Percentiles rank a stretch among this genome's conserved stretches.
phyloP scores from a whole-genome alignment of 108 stramenopile genomes.

The Cyclotella kingstonii region DNA sequence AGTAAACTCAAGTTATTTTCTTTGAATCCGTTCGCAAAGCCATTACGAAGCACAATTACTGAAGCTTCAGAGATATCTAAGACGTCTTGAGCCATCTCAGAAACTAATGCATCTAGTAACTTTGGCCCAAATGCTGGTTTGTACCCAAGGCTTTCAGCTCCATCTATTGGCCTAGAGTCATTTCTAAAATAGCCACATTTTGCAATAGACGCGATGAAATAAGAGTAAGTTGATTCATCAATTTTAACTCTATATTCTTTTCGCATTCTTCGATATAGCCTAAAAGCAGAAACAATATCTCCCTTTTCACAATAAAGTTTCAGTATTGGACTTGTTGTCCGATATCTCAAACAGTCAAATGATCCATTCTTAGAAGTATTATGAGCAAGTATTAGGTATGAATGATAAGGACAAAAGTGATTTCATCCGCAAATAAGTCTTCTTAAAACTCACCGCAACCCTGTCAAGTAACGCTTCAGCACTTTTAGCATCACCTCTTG shows the following conservation, averaged over 20 bases:
- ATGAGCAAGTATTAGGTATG: background rate
- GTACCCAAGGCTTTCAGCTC: constrained; percentile 43
- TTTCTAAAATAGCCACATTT: constrained; percentile 35
- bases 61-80: constrained; percentile 47
- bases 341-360: constrained; percentile 29
- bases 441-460: constrained; percentile 38
- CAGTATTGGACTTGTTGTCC: constrained; percentile 46
- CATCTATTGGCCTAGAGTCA: constrained; percentile 32
- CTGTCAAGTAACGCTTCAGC: constrained; percentile 69
- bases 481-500: constrained; percentile 54
- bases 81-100: constrained; percentile 51
- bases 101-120: constrained; percentile 30
- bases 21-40: constrained; percentile 39
- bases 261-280: constrained; percentile 48
- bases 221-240: constrained; percentile 39
- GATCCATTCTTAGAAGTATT: constrained; percentile 14
- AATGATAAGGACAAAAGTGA: background rate
- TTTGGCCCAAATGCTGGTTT: constrained; percentile 24
- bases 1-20: constrained; percentile 24
- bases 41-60: constrained; percentile 21
- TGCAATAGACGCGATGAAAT: constrained; percentile 44
- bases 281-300: constrained; percentile 38
- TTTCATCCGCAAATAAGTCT: background rate
- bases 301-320: constrained; percentile 48
- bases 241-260: constrained; percentile 41